Percentiles rank a stretch among this genome's conserved stretches.
Evolutionary conservation across 768 basidiomycete genomes (phyloP).

Genomic region (Lactarius evosmus): DNA sequence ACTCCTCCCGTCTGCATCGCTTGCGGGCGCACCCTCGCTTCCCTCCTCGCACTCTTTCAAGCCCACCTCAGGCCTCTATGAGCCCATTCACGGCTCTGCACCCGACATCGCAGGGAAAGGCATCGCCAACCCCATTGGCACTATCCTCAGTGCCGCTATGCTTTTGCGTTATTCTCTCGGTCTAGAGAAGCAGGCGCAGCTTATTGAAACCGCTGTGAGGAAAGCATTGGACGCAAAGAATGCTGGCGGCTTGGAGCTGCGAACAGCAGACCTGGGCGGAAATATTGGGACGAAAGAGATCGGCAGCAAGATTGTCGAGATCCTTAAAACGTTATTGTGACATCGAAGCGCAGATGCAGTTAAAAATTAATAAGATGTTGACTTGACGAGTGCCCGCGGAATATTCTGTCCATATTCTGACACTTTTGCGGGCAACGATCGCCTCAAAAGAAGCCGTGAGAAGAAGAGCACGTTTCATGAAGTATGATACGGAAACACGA

Average conservation of each 20-base stretch:
- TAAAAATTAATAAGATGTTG: background rate
- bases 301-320: slow-evolving; percentile 79
- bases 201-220: slow-evolving; percentile 87
- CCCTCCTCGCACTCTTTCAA: slow-evolving; percentile 57
- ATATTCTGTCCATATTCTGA: slow-evolving; percentile 2
- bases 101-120: slow-evolving; percentile 94
- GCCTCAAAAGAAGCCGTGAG: background rate
- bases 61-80: slow-evolving; percentile 86
- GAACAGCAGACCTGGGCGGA: slow-evolving; percentile 89
- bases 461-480: slow-evolving; percentile 5
- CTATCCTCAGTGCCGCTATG: slow-evolving; percentile 92
- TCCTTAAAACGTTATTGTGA: slow-evolving; percentile 57
- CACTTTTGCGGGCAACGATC: background rate
- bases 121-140: slow-evolving; percentile 93
- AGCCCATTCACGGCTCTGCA: slow-evolving; percentile 94
- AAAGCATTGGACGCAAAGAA: slow-evolving; percentile 75
- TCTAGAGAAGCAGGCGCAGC: slow-evolving; percentile 75
- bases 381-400: background rate
- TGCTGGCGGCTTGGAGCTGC: slow-evolving; percentile 68
- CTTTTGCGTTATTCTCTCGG: slow-evolving; percentile 93
- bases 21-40: slow-evolving; percentile 79
- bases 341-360: background rate
- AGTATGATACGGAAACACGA: slow-evolving; percentile 19
- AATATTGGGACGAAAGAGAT: slow-evolving; percentile 69
- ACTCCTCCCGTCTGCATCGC: slow-evolving; percentile 91